Evolutionary conservation across 306 rosid species (phyloP), one percentile per base, ranked within the genome.

Genomic region (Vigna mungo): DNA sequence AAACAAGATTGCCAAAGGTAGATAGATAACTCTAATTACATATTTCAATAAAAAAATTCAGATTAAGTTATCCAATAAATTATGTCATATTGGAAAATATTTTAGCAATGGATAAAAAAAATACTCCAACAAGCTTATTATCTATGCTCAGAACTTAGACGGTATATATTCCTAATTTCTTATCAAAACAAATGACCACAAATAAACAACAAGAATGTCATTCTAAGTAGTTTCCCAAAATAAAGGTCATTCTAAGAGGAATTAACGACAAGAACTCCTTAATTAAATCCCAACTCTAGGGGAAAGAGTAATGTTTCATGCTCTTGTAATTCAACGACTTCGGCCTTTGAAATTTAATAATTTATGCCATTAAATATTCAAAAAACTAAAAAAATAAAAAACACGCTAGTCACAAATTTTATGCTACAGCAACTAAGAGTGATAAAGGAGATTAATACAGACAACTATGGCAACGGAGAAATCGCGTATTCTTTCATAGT

Each of bases 391-490:
- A 18, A 23, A 21, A 11, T 3, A 12, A 44, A 12, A 39, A 53
- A 72, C 25, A 59, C 67, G 78, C 18, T 2, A 25, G 11, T 41
- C 76, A 56, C 32, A 78, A 15, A 58, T 46, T 55, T n/a, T 15
- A 78, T 67, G 37, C 14, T 6, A 59, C 2, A 58, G 48, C 55
- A 52, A 79, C 44, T 75, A 70, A 72, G 13, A 51, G 14, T 54
- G 56, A 34, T 77, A 83, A 79, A 85, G 85, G 86, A 89, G 77
- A 89, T 81, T 71, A 78, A 80, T 87, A 91, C 99, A 82, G 70
- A 95, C 97, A 89, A 95, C 97, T 69, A 95, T 92, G 87, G 99
- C 97, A 81, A 95, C 87, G 4, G 99, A 92, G 93, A 92, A 92
- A 36, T 88, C 92, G 86, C 96, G 90, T 79, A 95, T 95, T 55